Percentiles rank a stretch among this genome's conserved stretches.
Conservation (phyloP, 1,284 basidiomycete species). For the Taiwanofungus camphoratus region DNA sequence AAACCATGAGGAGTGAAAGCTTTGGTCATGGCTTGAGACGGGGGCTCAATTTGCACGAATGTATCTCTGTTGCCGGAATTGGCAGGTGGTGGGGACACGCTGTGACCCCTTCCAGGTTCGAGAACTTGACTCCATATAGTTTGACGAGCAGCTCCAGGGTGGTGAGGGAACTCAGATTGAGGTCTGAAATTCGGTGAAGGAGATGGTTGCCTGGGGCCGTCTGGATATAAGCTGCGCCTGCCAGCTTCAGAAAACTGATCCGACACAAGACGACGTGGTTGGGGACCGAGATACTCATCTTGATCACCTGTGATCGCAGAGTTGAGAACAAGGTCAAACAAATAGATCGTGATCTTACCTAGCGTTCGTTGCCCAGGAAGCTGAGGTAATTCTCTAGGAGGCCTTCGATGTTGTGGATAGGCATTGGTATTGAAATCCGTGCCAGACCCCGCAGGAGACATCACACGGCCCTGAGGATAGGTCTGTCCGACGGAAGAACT, state of each 20-base stretch:
- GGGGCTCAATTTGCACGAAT: conserved; percentile 79
- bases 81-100: conserved; percentile 29
- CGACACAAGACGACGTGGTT: conserved; percentile 23
- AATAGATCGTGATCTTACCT: conserved; percentile 22
- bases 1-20: conserved; percentile 93
- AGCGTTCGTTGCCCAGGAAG: conserved; percentile 32
- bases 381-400: conserved; percentile 38
- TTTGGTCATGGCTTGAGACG: conserved; percentile 77
- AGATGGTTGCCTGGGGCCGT: conserved; percentile 38
- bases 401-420: conserved; percentile 27
- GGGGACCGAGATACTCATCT: conserved; percentile 25
- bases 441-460: conserved; percentile 24
- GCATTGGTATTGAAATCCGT: conserved; percentile 19
- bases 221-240: conserved; percentile 34
- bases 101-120: conserved; percentile 55
- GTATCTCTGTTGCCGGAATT: conserved; percentile 46
- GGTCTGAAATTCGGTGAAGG: conserved; percentile 33
- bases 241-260: conserved; percentile 38
- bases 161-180: conserved; percentile 24
- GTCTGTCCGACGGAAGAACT: conserved; percentile 21
- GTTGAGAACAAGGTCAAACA: not conserved
- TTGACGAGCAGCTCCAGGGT: conserved; percentile 52
- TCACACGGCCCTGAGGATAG: conserved; percentile 22
- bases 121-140: conserved; percentile 84
- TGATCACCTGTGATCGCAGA: conserved; percentile 13